phyloP scores from a whole-genome alignment of 2,329 filamentous ascomycete genomes.

The Ascochyta fabae region DNA sequence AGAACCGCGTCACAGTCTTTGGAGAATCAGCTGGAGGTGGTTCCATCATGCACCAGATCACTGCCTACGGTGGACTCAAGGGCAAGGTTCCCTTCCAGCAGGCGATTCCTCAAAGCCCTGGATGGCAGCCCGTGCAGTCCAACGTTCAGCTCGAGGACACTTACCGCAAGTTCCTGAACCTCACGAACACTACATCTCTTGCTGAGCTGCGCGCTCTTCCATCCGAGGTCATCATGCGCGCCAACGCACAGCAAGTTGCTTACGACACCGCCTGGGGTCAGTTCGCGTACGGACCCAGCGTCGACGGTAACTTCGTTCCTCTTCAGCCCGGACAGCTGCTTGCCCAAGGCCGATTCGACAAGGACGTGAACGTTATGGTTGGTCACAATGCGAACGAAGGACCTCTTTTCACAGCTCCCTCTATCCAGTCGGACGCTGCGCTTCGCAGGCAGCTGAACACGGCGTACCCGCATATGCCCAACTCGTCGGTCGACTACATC shows the following conservation, averaged over 20 bases:
- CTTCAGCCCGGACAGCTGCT: slow-evolving; percentile 44
- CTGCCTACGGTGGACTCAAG: slow-evolving; percentile 47
- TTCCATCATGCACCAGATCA: slow-evolving; percentile 50
- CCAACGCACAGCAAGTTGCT: slow-evolving; percentile 42
- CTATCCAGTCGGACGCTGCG: slow-evolving; percentile 40
- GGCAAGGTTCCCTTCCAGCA: slow-evolving; percentile 50
- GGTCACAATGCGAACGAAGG: slow-evolving; percentile 57
- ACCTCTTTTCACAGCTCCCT: slow-evolving; percentile 52
- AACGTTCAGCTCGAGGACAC: slow-evolving; percentile 36
- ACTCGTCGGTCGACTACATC: slow-evolving; percentile 50
- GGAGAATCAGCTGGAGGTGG: slow-evolving; percentile 50
- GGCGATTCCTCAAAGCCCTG: slow-evolving; percentile 50
- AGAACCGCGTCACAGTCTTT: slow-evolving; percentile 47
- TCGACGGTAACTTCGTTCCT: slow-evolving; percentile 45
- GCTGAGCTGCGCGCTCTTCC: slow-evolving; percentile 43
- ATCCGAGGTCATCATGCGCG: slow-evolving; percentile 41
- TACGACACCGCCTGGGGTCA: slow-evolving; percentile 43
- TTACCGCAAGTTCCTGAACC: slow-evolving; percentile 39
- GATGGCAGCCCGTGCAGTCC: slow-evolving; percentile 44
- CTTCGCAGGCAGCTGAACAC: slow-evolving; percentile 35
- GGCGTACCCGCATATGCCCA: slow-evolving; percentile 41
- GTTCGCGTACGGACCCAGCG: slow-evolving; percentile 43
- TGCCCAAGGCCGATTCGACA: slow-evolving; percentile 47
- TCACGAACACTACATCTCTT: slow-evolving; percentile 44
- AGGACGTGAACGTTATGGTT: slow-evolving; percentile 44